Evolutionary conservation across 164 flowering plant genomes (phyloP).

Genomic region (Berberis thunbergii): DNA sequence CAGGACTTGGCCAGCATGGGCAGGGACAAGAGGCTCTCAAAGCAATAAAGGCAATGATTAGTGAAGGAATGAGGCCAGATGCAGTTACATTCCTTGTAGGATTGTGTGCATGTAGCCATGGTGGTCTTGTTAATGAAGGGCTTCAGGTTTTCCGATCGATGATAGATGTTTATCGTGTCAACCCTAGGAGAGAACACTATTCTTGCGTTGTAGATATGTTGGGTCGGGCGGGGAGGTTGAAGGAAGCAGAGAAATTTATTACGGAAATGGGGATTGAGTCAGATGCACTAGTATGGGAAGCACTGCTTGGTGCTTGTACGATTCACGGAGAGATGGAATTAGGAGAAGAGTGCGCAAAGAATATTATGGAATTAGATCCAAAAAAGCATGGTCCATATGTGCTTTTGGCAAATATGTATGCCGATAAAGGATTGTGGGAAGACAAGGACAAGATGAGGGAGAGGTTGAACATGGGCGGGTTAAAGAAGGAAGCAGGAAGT

Average conservation of each 20-base stretch:
- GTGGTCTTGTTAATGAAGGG: conserved; percentile 34
- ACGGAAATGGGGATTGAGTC: conserved; percentile 16
- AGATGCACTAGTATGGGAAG: conserved; percentile 32
- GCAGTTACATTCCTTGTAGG: conserved; percentile 26
- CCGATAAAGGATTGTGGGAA: not conserved
- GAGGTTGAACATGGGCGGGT: not conserved
- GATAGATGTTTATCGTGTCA: conserved; percentile 20
- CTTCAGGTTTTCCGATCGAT: conserved; percentile 22
- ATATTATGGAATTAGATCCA: conserved; percentile 23
- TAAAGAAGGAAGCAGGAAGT: not conserved
- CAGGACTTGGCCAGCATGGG: conserved; percentile 34
- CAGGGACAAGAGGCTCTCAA: conserved; percentile 27
- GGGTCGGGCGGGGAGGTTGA: conserved; percentile 34
- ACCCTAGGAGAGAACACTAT: conserved; percentile 28
- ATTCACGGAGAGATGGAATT: conserved; percentile 31
- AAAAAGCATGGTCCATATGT: conserved; percentile 21
- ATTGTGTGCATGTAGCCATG: conserved; percentile 34
- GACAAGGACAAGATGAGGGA: not conserved
- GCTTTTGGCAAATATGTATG: not conserved
- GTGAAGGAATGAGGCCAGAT: conserved; percentile 24
- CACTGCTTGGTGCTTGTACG: conserved; percentile 33
- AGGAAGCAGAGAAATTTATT: conserved; percentile 24
- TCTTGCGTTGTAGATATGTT: conserved; percentile 36
- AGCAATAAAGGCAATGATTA: conserved; percentile 25
- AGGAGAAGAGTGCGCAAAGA: conserved; percentile 17